Base-by-base conservation (phyloP, 1,284 basidiomycete genomes). In the Afroboletus lepidellus region DNA sequence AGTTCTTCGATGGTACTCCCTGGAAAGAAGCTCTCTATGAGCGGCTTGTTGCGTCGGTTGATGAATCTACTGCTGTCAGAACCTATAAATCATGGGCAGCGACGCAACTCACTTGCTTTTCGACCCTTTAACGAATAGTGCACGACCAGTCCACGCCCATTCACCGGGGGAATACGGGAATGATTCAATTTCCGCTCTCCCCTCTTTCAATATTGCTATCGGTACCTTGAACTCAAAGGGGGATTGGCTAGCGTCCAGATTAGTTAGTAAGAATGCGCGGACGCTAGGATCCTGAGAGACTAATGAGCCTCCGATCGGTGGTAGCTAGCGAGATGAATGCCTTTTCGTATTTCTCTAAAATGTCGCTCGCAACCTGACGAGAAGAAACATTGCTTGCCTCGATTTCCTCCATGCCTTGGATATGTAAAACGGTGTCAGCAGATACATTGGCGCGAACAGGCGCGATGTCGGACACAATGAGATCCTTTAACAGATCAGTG, bases 381-480 rank as follows among this genome's bases (percentile, higher is more conserved):
- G 80, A 80, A 41, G 68, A 74, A 6, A 89, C 70, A 0, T 75
- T 61, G 39, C 73, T 75, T 0, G 69, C 69, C 56, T 90, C 81
- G 29, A 94, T 83, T 57, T 78, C 73, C 51, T 79, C 70, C 90
- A 94, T 92, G 9, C 77, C 85, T 21, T 80, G 71, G 16, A 90
- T 71, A 60, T 94, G 93, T 3, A 67, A 66, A 41, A 72, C 62
- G 58, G 88, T 90, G 52, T 93, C 90, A 2, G 73, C 60, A 0
- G 87, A 88, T 5, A 87, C 75, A 6, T 73, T 66, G 3, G 81
- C 84, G 41, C 77, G 76, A 2, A 82, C 75, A 1, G 92, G 92
- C 0, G 90, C 78, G 54, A 95, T 91, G 69, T 95, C 92, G 11
- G 80, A 90, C 7, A 92, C 78, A 46, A 94, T 77, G n/a, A 94